Percentiles rank a stretch among this genome's conserved stretches.
phyloP scores from a whole-genome alignment of 768 basidiomycete genomes.

The Lyophyllum atratum region DNA sequence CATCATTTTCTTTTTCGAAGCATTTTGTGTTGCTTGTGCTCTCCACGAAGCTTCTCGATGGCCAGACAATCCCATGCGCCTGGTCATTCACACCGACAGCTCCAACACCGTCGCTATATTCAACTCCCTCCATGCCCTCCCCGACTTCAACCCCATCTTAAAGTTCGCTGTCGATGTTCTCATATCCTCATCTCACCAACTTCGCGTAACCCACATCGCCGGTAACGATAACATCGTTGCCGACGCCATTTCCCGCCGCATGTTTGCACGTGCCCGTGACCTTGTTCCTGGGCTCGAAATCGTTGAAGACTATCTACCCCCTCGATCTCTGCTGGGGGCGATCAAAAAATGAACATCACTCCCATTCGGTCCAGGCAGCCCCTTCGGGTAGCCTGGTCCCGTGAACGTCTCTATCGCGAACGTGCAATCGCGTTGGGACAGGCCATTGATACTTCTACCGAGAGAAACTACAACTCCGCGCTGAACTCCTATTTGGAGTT shows the following conservation, averaged over 20 bases:
- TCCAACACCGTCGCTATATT: conserved; percentile 24
- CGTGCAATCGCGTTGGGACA: conserved; percentile 14
- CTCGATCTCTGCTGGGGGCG: conserved; percentile 30
- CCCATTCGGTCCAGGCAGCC: conserved; percentile 25
- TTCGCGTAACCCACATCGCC: conserved; percentile 16
- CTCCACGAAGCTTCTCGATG: conserved; percentile 8
- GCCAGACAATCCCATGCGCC: neutral
- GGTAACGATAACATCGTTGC: conserved; percentile 19
- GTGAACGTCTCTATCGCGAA: neutral
- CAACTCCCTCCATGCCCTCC: conserved; percentile 6
- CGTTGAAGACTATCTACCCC: conserved; percentile 16
- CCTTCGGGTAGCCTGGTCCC: conserved; percentile 30
- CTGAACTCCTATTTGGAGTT: conserved; percentile 35
- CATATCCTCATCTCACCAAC: conserved; percentile 4
- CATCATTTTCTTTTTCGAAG: conserved; percentile 29
- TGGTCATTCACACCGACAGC: conserved; percentile 26
- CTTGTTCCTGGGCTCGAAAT: neutral
- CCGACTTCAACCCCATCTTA: conserved; percentile 20
- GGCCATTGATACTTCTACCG: conserved; percentile 21
- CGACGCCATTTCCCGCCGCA: conserved; percentile 21
- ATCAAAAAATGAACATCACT: conserved; percentile 18
- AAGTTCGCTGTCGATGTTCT: conserved; percentile 16
- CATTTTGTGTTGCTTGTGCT: conserved; percentile 21
- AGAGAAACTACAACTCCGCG: conserved; percentile 27
- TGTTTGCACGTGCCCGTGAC: neutral